A percentile compares a stretch with the other conserved stretches of the same genome.
phyloP scores from a whole-genome alignment of 345 rosid genomes.

The Lepidium didymum region DNA sequence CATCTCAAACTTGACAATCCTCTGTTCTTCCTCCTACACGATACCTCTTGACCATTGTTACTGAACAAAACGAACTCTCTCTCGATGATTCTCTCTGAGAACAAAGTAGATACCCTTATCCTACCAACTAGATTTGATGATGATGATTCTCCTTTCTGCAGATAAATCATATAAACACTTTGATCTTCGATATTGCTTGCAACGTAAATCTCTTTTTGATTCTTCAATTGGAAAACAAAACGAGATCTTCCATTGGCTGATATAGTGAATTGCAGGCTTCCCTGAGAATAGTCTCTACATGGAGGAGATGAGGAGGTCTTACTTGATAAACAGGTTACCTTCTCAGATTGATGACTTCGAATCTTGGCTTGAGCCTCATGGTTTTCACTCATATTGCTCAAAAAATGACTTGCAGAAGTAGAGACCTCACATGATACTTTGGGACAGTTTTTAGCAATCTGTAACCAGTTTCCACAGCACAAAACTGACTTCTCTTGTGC shows the following conservation, averaged over 20 bases:
- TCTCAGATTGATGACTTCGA: neutral
- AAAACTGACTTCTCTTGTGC: conserved; percentile 23
- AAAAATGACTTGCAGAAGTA: conserved; percentile 40
- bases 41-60: conserved; percentile 24
- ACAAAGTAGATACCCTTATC: conserved; percentile 53
- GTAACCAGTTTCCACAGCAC: conserved; percentile 37
- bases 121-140: conserved; percentile 48
- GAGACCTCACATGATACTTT: conserved; percentile 33
- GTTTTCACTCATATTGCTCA: neutral
- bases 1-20: conserved; percentile 42
- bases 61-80: conserved; percentile 59
- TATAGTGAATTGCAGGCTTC: conserved; percentile 65
- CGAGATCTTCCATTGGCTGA: conserved; percentile 39
- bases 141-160: conserved; percentile 26
- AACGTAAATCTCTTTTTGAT: conserved; percentile 44
- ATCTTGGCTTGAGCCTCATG: neutral
- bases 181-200: conserved; percentile 36
- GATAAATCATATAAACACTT: conserved; percentile 45
- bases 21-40: conserved; percentile 31
- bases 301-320: conserved; percentile 19
- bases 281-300: conserved; percentile 36
- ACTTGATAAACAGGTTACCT: neutral
- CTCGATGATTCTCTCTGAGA: conserved; percentile 42
- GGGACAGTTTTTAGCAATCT: conserved; percentile 32
- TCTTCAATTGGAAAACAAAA: conserved; percentile 59